Conservation (phyloP, 202 grass and related monocot genomes). For the Miscanthus sacchariflorus region DNA sequence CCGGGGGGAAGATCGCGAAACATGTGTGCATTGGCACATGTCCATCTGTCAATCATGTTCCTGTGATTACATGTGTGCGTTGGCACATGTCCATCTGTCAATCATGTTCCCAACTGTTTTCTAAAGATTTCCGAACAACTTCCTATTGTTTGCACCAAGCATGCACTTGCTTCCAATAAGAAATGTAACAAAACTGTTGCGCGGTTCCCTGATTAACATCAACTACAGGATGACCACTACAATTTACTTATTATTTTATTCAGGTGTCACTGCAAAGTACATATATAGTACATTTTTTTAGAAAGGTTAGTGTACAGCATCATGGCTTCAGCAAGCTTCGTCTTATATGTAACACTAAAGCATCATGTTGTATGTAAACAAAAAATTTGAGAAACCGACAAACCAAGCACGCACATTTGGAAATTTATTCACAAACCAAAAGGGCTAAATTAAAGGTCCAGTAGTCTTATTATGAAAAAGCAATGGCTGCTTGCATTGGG, state of each 20-base stretch:
- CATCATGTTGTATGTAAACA: background rate
- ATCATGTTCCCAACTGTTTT: constrained; percentile 24
- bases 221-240: constrained; percentile 11
- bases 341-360: constrained; percentile 23
- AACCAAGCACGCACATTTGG: constrained; percentile 1
- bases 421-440: constrained; percentile 11
- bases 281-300: constrained; percentile 9
- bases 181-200: constrained; percentile 15
- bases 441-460: background rate
- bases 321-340: constrained; percentile 11
- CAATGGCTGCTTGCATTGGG: constrained; percentile 46
- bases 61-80: background rate
- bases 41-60: constrained; percentile 29
- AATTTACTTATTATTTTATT: constrained; percentile 33
- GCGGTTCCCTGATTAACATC: constrained; percentile 17
- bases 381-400: constrained; percentile 12
- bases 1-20: background rate
- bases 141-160: background rate
- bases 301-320: constrained; percentile 22
- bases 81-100: too few species aligned
- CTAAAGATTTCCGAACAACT: background rate
- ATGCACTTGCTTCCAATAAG: constrained; percentile 35
- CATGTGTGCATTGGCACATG: background rate
- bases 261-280: background rate
- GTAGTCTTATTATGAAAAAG: constrained; percentile 41